A percentile compares a stretch with the other conserved stretches of the same genome.
phyloP scores from a whole-genome alignment of 768 basidiomycete species.

The Tricholoma terreum region DNA sequence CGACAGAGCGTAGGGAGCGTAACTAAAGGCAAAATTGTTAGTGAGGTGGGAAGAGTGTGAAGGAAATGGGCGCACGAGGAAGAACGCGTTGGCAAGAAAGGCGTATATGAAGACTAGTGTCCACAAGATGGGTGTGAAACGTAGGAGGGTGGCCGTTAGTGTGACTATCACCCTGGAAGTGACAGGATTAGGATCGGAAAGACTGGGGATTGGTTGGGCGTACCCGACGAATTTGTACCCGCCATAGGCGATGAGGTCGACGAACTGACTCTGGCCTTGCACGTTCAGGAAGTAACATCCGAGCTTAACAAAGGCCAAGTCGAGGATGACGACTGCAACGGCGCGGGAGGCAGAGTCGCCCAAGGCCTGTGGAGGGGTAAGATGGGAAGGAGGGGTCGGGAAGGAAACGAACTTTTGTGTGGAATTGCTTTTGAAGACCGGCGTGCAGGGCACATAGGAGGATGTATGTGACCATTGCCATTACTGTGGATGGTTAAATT shows the following conservation, averaged over 20 bases:
- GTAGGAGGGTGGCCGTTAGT: conserved; percentile 67
- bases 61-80: conserved; percentile 59
- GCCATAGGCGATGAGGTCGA: conserved; percentile 87
- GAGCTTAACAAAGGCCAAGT: conserved; percentile 85
- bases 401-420: conserved; percentile 54
- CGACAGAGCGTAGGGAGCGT: conserved; percentile 85
- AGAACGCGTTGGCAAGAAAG: conserved; percentile 89
- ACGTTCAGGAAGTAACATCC: conserved; percentile 95
- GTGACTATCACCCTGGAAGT: conserved; percentile 73
- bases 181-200: neutral
- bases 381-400: neutral
- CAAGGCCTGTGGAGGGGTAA: conserved; percentile 48
- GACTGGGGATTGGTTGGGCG: conserved; percentile 19
- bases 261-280: conserved; percentile 61
- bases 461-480: conserved; percentile 96
- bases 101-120: conserved; percentile 76
- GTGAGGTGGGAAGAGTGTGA: neutral
- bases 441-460: conserved; percentile 83
- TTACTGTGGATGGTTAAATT: conserved; percentile 31
- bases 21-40: conserved; percentile 49
- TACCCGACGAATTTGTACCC: conserved; percentile 99
- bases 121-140: conserved; percentile 60
- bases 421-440: conserved; percentile 79
- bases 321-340: conserved; percentile 78
- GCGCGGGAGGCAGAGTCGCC: conserved; percentile 85